Base-by-base conservation (phyloP, 371 early-diverging fungal species). In the Circinella minor region DNA sequence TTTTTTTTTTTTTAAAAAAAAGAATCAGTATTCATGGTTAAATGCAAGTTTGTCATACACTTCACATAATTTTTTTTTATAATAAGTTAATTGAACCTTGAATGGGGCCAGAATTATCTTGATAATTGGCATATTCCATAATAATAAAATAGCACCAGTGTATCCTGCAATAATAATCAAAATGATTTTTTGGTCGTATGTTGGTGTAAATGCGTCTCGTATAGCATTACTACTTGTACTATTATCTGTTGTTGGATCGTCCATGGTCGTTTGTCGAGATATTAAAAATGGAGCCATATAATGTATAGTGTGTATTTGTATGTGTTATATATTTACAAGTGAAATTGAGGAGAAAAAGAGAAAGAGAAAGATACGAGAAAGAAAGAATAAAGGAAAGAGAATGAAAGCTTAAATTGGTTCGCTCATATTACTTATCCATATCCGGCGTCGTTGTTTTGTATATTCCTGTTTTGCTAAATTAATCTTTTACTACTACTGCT, bases 81-180 rank as follows among this genome's bases (percentile, higher is more conserved):
- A 18, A 18, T 13, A 18, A 54, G 15, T 20, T 5, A 36, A 17
- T 14, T 62, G 13, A 82, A 88, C 88, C 80, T 95, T 95, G 88
- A 96, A 97, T 1, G 97, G 97, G 74, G 90, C 90, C 17, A 97
- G 82, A 6, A 95, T 77, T 63, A 86, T 70, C 67, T 94, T 94
- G 18, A 93, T 71, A 64, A 86, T 76, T 6, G 96, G 96, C 67
- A 95, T 79, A 71, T 94, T 89, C 97, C 97, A 95, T 17, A 95
- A 80, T 18, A 93, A 71, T 4, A 93, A 77, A 59, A 93, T 93
- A 38, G 77, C 91, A 0, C 86, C 72, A 17, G 80, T 77, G 68
- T 92, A 93, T 13, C 74, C 90, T 55, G 87, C 91, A 63, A 93
- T 91, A 51, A 91, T 74, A 64, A 86, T 82, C 1, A 93, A 79